Evolutionary conservation across 495 filamentous ascomycete genomes (phyloP), one percentile per base, ranked within the genome.

Genomic region (Penicillium silybi): DNA sequence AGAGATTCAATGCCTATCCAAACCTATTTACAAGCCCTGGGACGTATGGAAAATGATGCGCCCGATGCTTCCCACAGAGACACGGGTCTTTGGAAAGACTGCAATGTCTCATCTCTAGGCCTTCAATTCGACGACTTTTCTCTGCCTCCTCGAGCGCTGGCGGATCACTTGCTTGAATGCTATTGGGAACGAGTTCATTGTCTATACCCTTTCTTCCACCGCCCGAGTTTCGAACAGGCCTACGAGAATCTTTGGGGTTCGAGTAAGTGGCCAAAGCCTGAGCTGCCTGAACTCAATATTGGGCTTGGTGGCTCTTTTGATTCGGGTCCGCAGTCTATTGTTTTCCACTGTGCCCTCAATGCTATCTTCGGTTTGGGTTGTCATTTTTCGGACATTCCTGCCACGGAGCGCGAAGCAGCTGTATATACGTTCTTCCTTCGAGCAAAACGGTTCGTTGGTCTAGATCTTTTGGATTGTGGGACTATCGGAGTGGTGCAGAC

Each of bases 201-300:
- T 49, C 54, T 77, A 0, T 75, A 75, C 45, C 75, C 76, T 0
- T 71, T 78, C 47, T 70, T 78, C 38, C 67, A 79, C 52, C 71
- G 72, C 6, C 70, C 70, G 0, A 68, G 64, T 16, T 76, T 79
- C 44, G 51, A 72, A 41, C 53, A 54, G 11, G 73, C 71, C 2
- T 78, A 77, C 44, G 63, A 70, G 18, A 72, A 64, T 39, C 59
- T 79, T 3, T 78, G 73, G 76, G 50, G 50, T 1, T 52, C 67
- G 0, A 44, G 57, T 1, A 61, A 65, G 9, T 53, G 67, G 46
- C 44, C 58, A 6, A 65, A 46, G 6, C 42, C 51, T 4, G 38
- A 44, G 32, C 52, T 59, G 25, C 63, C 44, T 3, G 53, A 67
- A 9, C 54, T 66, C 23, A 65, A 65, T 22, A 68, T 77, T 19